Evolutionary conservation across 163 green algal species (phyloP).

Genomic region (Prototheca wickerhamii): DNA sequence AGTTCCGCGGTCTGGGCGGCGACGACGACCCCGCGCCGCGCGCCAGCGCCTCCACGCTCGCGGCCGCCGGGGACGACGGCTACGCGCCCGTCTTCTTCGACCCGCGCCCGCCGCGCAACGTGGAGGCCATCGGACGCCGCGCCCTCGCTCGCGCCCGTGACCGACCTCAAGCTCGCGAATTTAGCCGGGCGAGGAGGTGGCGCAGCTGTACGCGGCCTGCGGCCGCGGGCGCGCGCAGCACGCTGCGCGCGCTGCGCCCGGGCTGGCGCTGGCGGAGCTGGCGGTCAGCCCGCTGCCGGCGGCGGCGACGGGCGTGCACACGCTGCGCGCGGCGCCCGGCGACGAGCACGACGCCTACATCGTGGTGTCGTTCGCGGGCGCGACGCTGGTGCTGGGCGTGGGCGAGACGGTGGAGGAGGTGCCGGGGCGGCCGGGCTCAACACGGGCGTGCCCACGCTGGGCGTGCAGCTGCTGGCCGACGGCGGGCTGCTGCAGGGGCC

Average conservation of each 20-base stretch:
- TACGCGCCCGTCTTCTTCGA: constrained; percentile 86
- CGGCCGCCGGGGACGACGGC: background rate
- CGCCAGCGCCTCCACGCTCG: background rate
- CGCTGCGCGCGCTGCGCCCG: constrained; percentile 83
- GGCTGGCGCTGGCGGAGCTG: constrained; percentile 83
- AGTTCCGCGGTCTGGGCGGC: no score
- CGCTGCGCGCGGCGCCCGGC: constrained; percentile 38
- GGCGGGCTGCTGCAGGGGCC: constrained; percentile 88
- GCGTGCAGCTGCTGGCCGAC: constrained; percentile 80
- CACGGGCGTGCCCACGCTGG: constrained; percentile 68
- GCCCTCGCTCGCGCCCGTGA: constrained; percentile 75
- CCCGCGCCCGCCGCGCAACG: constrained; percentile 77
- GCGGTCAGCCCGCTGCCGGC: constrained; percentile 79
- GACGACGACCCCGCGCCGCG: background rate
- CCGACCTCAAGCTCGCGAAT: constrained; percentile 89
- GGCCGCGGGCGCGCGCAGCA: constrained; percentile 64
- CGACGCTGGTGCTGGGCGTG: constrained; percentile 72
- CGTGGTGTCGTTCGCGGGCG: constrained; percentile 91
- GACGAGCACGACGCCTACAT: constrained; percentile 91
- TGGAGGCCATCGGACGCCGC: constrained; percentile 84
- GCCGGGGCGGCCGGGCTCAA: constrained; percentile 87
- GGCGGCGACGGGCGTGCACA: constrained; percentile 85
- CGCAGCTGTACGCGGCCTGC: constrained; percentile 83
- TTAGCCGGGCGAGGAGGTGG: constrained; percentile 78
- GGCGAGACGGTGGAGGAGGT: constrained; percentile 93